A percentile compares a stretch with the other conserved stretches of the same genome.
phyloP scores from a whole-genome alignment of 805 yeast species.

The Ascoidea tarda region DNA sequence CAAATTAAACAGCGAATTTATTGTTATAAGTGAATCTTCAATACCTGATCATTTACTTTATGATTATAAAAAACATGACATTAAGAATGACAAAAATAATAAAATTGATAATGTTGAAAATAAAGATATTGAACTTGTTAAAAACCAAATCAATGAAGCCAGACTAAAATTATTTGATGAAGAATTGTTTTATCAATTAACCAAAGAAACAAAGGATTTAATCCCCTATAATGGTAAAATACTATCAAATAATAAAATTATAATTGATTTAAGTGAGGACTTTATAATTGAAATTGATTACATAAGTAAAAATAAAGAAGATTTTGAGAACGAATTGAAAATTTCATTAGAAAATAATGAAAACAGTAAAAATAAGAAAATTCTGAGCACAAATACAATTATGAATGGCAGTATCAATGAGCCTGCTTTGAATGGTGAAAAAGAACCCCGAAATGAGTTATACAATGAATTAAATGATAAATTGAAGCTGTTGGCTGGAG shows the following conservation, averaged over 20 bases:
- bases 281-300: conserved; percentile 52
- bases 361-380: no score
- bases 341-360: not conserved
- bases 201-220: conserved; percentile 60
- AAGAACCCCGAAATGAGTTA: not conserved
- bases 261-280: conserved; percentile 51
- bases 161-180: conserved; percentile 75
- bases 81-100: conserved; percentile 9
- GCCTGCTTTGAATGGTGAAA: not conserved
- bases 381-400: not conserved
- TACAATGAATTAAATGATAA: not conserved
- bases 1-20: conserved; percentile 33
- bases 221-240: conserved; percentile 56
- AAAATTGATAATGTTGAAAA: conserved; percentile 3
- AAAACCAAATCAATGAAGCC: conserved; percentile 48
- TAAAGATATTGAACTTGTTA: conserved; percentile 21
- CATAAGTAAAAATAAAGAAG: conserved; percentile 22
- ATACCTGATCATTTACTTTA: not conserved
- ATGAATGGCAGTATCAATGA: not conserved
- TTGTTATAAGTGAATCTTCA: conserved; percentile 43
- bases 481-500: not conserved
- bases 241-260: conserved; percentile 47
- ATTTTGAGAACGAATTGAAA: not conserved
- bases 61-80: conserved; percentile 5
- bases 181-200: conserved; percentile 67